phyloP scores from a whole-genome alignment of 2,329 filamentous ascomycete species.

The Sporothrix sp. region DNA sequence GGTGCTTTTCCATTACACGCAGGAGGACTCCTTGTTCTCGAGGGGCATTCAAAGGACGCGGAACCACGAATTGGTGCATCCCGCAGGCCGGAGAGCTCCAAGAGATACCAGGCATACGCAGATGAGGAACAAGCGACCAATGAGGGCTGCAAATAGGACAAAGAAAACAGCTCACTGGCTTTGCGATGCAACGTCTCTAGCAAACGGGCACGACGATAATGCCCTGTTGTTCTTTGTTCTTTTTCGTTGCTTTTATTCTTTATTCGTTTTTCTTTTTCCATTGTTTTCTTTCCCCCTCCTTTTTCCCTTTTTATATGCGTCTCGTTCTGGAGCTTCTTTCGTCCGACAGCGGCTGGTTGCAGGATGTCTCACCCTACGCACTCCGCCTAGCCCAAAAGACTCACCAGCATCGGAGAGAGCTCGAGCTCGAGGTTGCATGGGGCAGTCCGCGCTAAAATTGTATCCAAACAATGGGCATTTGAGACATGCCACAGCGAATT shows the following conservation, averaged over 20 bases:
- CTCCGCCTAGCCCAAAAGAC: not conserved
- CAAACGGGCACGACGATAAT: not conserved
- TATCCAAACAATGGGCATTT: not conserved
- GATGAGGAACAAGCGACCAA: no score
- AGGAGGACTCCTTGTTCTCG: no score
- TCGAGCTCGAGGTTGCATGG: not conserved
- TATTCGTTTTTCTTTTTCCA: not conserved
- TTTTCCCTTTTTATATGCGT: not conserved
- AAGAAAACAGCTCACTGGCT: no score
- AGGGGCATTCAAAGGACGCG: no score
- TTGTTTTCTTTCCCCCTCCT: not conserved
- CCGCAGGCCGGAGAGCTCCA: no score
- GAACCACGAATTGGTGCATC: no score
- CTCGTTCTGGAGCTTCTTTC: not conserved
- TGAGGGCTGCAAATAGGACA: no score
- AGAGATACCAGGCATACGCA: no score
- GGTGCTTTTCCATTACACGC: not conserved
- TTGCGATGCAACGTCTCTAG: no score
- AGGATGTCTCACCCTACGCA: not conserved
- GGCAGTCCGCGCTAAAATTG: not conserved
- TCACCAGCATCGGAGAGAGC: no score
- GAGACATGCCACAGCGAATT: not conserved
- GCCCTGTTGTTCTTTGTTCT: not conserved
- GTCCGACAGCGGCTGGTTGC: not conserved
- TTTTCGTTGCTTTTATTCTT: no score